Conservation (phyloP, 306 rosid genomes). For the Dryas octopetala region DNA sequence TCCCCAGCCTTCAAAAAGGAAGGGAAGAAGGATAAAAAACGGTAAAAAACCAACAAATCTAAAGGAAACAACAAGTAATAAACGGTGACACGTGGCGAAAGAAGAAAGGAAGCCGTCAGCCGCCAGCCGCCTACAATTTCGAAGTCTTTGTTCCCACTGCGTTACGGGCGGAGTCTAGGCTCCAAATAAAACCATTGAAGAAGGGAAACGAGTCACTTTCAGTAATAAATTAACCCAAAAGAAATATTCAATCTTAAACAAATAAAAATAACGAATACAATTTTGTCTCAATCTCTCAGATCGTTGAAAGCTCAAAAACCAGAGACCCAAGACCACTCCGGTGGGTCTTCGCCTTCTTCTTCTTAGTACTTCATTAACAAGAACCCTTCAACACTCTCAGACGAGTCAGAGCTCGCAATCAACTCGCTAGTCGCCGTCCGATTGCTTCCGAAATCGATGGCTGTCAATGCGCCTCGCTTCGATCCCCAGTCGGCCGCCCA, state of each 20-base stretch:
- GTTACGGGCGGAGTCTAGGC: neutral
- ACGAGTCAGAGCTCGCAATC: neutral
- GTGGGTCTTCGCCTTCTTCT: conserved; percentile 6
- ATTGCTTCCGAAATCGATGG: conserved; percentile 27
- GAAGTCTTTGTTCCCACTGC: conserved; percentile 9
- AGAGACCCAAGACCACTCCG: neutral
- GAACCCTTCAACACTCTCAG: neutral
- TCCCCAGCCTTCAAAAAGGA: no score
- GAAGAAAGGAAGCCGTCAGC: neutral
- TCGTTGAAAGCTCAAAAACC: conserved; percentile 17
- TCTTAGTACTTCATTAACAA: neutral
- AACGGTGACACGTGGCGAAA: neutral
- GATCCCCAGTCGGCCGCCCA: conserved; percentile 65
- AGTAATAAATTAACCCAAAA: neutral
- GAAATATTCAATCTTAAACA: neutral
- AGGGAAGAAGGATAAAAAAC: neutral
- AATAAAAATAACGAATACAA: neutral
- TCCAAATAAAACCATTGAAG: neutral
- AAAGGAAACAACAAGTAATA: neutral
- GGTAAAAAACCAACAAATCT: neutral
- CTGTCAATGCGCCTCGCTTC: conserved; percentile 30
- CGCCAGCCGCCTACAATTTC: neutral
- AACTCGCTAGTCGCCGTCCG: neutral
- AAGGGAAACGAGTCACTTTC: neutral
- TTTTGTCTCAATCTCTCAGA: neutral